Base-by-base conservation (phyloP, 2,329 filamentous ascomycete genomes). In the Cladosporium sp. region DNA sequence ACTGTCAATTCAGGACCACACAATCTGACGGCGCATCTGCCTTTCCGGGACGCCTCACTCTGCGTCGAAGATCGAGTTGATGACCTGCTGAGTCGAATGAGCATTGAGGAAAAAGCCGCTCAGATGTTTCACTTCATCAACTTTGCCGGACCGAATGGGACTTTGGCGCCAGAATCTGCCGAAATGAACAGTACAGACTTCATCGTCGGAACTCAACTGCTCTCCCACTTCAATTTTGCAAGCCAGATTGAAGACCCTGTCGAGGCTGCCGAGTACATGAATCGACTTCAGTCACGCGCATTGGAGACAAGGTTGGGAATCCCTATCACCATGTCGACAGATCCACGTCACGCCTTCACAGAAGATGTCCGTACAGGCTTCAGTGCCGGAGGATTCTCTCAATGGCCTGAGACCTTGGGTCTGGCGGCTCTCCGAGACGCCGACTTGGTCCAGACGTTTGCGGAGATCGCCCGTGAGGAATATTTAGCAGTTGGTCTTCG, bases 361-460 rank as follows among this genome's bases (percentile, higher is more conserved):
- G 72, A 76, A 28, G 75, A 76, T 36, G 61, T 76, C 1, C 78
- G 75, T 2, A 79, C 75, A 3, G 76, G 74, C 0, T 77, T 78
- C 61, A 65, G 67, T 0, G 76, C 78, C 0, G 76, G 74, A 0
- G 70, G 68, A 0, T 77, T 83, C 61, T 80, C 77, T 0, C 75
- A 80, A 56, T 83, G 81, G 80, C 81, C 81, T 0, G 79, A 82
- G 59, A 75, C 75, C 0, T 64, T 82, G 7, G 81, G 81, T 0
- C 67, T 83, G 8, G 80, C 79, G 6, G 81, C 81, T 0, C 63
- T 82, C 0, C 72, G 80, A 2, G 74, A 77, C 15, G 67, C 76
- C 0, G 69, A 74, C 0, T 65, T 81, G 0, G 77, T 80, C 1
- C 66, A 75, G 50, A 70, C 68, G 15, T 83, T 83, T 54, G 80